Base-by-base conservation (phyloP, 139 green algal species). In the Tetradesmus lagerheimii region DNA sequence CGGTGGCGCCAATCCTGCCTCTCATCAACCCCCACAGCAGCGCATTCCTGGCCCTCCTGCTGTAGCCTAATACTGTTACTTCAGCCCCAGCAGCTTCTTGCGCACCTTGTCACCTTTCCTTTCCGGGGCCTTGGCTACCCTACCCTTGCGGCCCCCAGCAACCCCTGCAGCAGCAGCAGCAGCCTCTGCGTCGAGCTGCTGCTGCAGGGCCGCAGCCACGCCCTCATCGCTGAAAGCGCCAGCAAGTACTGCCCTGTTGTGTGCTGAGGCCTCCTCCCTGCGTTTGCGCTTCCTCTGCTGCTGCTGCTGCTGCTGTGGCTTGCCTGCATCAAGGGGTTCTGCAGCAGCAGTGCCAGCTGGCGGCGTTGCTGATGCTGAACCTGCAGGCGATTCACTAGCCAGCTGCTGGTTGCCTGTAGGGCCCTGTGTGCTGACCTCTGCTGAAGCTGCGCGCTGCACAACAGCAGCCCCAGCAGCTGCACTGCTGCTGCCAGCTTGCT, bases 181-280 rank as follows among this genome's bases (percentile, higher is more conserved):
- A 34, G 64, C 64, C n/a, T 80, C 64, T n/a, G n/a, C 83, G 67
- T 88, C n/a, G 6, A 88, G 62, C 29, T 88, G 83, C 64, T 80
- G 83, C 64, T 88, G 83, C 64, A 88, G 8, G 8, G 83, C 83
- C 11, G 83, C 83, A 39, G 83, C 83, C 29, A 88, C 8, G 25
- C 18, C 64, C 38, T 62, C 83, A 41, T 88, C 83, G 11, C 18
- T 35, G 38, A 29, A 39, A 62, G 64, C 64, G 4, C 34, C 83
- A 31, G 83, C 83, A n/a, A 88, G 11, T 2, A 88, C 62, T 15
- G 64, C 83, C 27, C 83, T 39, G 38, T 88, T 88, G 27, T 88
- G 83, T n/a, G 62, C 83, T 37, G 83, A 88, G 35, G 62, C 83
- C 64, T 20, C 25, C 37, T 80, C 27, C 38, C 83, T 39, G 18